These are phyloP conservation scores for Wickerhamomyces xylosicus DNA, from an alignment of 805 yeast genomes.

Conservation along the genomic window DNA sequence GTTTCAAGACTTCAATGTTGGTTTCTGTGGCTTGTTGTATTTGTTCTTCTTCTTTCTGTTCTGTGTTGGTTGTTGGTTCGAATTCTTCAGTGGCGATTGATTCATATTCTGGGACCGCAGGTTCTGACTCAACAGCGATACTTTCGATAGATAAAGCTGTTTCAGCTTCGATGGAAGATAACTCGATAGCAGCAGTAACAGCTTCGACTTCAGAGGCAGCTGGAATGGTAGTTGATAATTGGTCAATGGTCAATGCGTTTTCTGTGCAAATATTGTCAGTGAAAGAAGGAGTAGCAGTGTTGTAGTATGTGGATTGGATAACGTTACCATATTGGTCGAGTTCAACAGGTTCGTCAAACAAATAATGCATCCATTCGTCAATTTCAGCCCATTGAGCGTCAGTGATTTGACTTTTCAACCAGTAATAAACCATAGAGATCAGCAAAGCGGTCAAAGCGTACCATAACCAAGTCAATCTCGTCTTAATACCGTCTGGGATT, in stretches of 20 bases:
- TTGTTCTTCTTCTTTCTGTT: neutral
- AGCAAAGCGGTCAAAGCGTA: slow-evolving; percentile 6
- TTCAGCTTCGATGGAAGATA: neutral
- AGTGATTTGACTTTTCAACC: slow-evolving; percentile 6
- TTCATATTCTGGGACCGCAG: neutral
- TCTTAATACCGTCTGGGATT: slow-evolving; percentile 38
- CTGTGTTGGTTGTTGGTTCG: neutral
- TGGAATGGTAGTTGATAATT: neutral
- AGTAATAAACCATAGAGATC: slow-evolving; percentile 3
- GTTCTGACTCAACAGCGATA: neutral
- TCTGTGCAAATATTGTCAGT: neutral
- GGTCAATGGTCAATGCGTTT: neutral
- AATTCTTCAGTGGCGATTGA: neutral
- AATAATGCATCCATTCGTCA: slow-evolving; percentile 3
- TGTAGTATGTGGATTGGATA: neutral
- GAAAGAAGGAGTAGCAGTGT: neutral
- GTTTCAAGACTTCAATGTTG: slow-evolving; percentile 4
- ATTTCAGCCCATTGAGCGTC: slow-evolving; percentile 10
- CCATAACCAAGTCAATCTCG: slow-evolving; percentile 6
- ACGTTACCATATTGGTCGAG: neutral
- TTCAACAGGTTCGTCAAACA: slow-evolving; percentile 8
- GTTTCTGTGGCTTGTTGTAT: slow-evolving; percentile 1
- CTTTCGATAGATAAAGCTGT: neutral
- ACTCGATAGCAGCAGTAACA: neutral
- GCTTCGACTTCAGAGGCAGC: neutral